Percentiles rank a stretch among this genome's conserved stretches.
Conservation (phyloP, 2,329 filamentous ascomycete species). For the Neofusicoccum kwambonambiense region DNA sequence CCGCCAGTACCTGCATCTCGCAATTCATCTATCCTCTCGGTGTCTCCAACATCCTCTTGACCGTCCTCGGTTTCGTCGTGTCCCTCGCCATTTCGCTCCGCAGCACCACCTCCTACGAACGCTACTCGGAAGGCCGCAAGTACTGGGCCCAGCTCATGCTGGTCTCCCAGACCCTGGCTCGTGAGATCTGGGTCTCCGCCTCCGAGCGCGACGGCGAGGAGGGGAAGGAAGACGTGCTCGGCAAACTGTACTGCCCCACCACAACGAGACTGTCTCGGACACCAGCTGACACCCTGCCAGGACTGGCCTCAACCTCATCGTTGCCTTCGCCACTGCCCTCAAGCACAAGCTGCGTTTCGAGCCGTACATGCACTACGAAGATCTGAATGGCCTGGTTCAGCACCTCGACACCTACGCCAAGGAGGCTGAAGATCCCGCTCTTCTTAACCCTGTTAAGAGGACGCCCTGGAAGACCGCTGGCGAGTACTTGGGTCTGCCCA, state of each 20-base stretch:
- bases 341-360: conserved; percentile 85
- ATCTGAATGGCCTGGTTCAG: conserved; percentile 66
- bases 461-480: conserved; percentile 63
- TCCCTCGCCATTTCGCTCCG: conserved; percentile 76
- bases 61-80: conserved; percentile 78
- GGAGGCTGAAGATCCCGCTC: conserved; percentile 49
- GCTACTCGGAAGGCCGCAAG: conserved; percentile 60
- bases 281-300: conserved; percentile 28
- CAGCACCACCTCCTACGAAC: conserved; percentile 74
- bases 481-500: conserved; percentile 72
- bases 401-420: conserved; percentile 76
- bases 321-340: conserved; percentile 73
- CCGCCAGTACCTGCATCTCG: conserved; percentile 39
- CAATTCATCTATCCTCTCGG: conserved; percentile 49
- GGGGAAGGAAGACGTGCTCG: conserved; percentile 66
- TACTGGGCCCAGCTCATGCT: conserved; percentile 61
- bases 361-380: conserved; percentile 73
- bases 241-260: conserved; percentile 55
- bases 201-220: conserved; percentile 57
- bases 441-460: conserved; percentile 30
- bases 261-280: not conserved
- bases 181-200: conserved; percentile 80
- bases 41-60: conserved; percentile 68
- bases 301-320: conserved; percentile 72
- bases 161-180: conserved; percentile 57